Evolutionary conservation across 495 filamentous ascomycete species (phyloP), one percentile per base, ranked within the genome.

Genomic region (Neurospora sublineolata): DNA sequence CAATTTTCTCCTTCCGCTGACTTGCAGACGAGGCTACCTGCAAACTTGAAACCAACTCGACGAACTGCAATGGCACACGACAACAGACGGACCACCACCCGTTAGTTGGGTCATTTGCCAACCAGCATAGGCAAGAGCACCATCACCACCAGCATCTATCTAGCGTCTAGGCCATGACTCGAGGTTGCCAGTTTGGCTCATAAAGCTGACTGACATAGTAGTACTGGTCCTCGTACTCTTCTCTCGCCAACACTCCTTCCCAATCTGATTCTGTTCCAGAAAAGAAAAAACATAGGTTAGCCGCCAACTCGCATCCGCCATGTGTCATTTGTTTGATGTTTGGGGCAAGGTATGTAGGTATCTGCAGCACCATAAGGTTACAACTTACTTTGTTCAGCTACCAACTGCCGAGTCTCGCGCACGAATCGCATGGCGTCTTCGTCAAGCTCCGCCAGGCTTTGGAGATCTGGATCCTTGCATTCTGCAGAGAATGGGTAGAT

Each of bases 121-220:
- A 33, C 52, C 27, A 64, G 52, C 52, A 33, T 33, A 18, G 52
- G 27, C 14, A 30, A 8, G 52, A 64, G 52, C 52, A 33, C 23
- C 27, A 64, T 36, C 52, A 36, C 52, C 52, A 36, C 52, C 52
- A 36, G 14, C 52, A 36, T 18, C 40, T 67, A 58, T 64, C 23
- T 20, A 69, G 7, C 39, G 38, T 68, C 75, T 76, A 85, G 71
- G 76, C 77, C 73, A 83, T 83, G 14, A 77, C 75, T 71, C 80
- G 79, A 18, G 85, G 84, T 73, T 80, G 79, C 85, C 85, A 87
- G 72, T 80, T 82, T 68, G 80, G 80, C 70, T 87, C 84, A 74
- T 80, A 87, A 23, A 87, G 78, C 75, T 87, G 85, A 73, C 83
- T 84, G 58, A 85, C 79, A 72, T 85, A 86, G 72, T 81, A 87